These are phyloP conservation scores for Alternaria viburni DNA, from an alignment of 2,329 filamentous ascomycete genomes.

Conservation along the genomic window DNA sequence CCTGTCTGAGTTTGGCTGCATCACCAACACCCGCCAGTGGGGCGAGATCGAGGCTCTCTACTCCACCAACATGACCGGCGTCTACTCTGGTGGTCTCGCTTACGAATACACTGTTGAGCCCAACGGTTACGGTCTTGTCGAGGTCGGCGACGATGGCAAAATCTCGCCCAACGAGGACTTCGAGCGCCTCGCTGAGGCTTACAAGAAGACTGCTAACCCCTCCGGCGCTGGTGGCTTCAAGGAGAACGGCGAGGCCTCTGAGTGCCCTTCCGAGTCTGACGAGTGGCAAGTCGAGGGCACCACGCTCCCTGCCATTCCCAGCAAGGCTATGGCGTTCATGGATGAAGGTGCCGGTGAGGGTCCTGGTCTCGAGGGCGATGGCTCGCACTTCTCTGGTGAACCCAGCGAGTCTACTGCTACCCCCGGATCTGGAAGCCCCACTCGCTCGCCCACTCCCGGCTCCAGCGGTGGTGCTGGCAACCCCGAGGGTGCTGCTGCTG, in stretches of 20 bases:
- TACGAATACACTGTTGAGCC: conserved; percentile 82
- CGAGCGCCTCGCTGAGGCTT: conserved; percentile 59
- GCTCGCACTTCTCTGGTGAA: conserved; percentile 42
- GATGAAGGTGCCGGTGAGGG: conserved; percentile 63
- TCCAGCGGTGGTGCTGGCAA: conserved; percentile 7
- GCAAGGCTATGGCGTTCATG: conserved; percentile 62
- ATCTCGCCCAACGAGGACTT: conserved; percentile 71
- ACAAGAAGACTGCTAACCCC: conserved; percentile 59
- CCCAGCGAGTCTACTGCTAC: conserved; percentile 36
- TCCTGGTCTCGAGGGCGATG: conserved; percentile 61
- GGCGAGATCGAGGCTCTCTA: conserved; percentile 81
- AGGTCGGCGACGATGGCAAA: conserved; percentile 59
- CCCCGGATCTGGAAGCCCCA: conserved; percentile 37
- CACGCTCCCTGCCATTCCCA: conserved; percentile 64
- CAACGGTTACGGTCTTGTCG: conserved; percentile 78
- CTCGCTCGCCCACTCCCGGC: conserved; percentile 26
- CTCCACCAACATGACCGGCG: conserved; percentile 78
- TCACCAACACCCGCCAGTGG: conserved; percentile 80
- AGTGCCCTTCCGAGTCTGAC: conserved; percentile 60
- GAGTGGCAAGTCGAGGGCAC: conserved; percentile 62
- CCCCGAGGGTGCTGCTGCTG: conserved; percentile 25
- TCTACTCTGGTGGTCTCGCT: conserved; percentile 94
- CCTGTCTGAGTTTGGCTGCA: conserved; percentile 93
- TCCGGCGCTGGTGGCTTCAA: conserved; percentile 65
- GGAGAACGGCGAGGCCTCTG: conserved; percentile 57